Percentiles rank a stretch among this genome's conserved stretches.
These are phyloP conservation scores for Fusarium sublunatum DNA, from an alignment of 2,329 filamentous ascomycete species.

Conservation along the genomic window DNA sequence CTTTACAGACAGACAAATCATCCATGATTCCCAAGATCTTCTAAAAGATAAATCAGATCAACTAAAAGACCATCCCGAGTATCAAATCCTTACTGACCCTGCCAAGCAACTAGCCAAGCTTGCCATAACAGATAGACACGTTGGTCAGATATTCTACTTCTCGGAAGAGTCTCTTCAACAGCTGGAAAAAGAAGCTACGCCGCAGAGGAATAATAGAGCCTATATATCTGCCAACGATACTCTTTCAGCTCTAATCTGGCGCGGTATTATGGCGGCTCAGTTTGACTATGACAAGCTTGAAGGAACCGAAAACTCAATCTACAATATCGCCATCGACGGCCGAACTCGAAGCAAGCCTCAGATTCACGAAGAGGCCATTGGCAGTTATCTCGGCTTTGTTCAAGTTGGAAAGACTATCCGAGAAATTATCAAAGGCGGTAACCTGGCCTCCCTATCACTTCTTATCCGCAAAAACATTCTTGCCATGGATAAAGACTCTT, in stretches of 20 bases:
- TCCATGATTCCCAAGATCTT: not conserved
- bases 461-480: not conserved
- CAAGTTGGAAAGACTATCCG: too few species aligned
- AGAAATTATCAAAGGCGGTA: not conserved
- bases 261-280: not conserved
- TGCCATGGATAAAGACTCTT: not conserved
- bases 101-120: not conserved
- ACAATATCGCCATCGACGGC: too few species aligned
- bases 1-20: not conserved
- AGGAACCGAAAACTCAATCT: too few species aligned
- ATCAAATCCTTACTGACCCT: not conserved
- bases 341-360: too few species aligned
- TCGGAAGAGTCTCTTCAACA: not conserved
- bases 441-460: not conserved
- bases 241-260: not conserved
- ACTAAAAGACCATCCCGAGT: not conserved
- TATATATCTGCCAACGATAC: not conserved
- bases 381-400: too few species aligned
- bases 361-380: too few species aligned
- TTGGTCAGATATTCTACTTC: not conserved
- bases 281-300: not conserved
- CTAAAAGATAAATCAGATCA: not conserved
- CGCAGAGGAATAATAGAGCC: not conserved
- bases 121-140: not conserved
- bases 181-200: not conserved